Evolutionary conservation across 2,329 filamentous ascomycete genomes (phyloP).

Genomic region (Arthrinium puccinioides): DNA sequence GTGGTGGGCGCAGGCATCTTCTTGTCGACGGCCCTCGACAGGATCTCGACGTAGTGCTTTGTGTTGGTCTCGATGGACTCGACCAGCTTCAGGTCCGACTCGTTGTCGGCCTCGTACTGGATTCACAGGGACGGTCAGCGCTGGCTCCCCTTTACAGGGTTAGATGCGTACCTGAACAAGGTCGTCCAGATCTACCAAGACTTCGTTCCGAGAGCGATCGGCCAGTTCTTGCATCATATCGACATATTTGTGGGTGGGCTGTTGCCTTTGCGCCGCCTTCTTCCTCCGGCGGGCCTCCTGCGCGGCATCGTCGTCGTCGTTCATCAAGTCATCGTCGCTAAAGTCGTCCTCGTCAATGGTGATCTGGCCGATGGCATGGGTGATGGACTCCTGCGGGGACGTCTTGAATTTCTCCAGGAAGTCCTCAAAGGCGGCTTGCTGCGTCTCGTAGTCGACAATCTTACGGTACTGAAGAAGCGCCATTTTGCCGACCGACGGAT

Average conservation of each 20-base stretch:
- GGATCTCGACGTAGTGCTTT: conserved; percentile 88
- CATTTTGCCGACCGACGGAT: conserved; percentile 47
- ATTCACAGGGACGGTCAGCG: too few relatives aligned
- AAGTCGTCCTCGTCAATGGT: conserved; percentile 81
- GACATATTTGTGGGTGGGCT: conserved; percentile 79
- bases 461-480: conserved; percentile 74
- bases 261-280: conserved; percentile 38
- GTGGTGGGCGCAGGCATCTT: conserved; percentile 71
- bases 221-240: conserved; percentile 80
- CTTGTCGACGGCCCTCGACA: conserved; percentile 82
- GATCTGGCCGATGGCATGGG: conserved; percentile 76
- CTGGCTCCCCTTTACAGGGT: too few relatives aligned
- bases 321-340: conserved; percentile 86
- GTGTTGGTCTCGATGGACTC: conserved; percentile 85
- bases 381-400: conserved; percentile 60
- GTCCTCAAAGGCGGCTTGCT: conserved; percentile 79
- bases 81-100: conserved; percentile 65
- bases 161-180: conserved; percentile 55
- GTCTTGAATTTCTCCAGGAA: conserved; percentile 88
- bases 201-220: conserved; percentile 68
- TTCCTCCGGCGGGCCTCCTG: conserved; percentile 42
- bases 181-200: conserved; percentile 87
- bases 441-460: conserved; percentile 79
- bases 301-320: conserved; percentile 63
- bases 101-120: conserved; percentile 68